A percentile compares a stretch with the other conserved stretches of the same genome.
Evolutionary conservation across 345 rosid genomes (phyloP).

Genomic region (Citrus inodora): DNA sequence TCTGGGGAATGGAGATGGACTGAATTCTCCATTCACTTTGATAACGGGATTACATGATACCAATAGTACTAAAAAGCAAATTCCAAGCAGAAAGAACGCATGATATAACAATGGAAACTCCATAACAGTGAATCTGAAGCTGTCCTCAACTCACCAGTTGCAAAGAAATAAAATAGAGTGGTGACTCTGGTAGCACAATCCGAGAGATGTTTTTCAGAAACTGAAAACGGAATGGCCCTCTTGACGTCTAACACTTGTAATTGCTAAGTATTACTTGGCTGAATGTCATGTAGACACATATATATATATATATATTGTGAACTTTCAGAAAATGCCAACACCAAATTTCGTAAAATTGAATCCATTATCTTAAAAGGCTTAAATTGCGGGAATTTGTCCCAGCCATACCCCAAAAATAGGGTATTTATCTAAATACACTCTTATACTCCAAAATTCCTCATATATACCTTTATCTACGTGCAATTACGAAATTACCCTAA

Average conservation of each 20-base stretch:
- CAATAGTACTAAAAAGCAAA: conserved; percentile 13
- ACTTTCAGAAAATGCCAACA: background rate
- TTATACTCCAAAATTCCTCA: too few relatives aligned
- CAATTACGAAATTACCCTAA: too few relatives aligned
- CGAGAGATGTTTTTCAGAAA: background rate
- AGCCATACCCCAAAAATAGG: too few relatives aligned
- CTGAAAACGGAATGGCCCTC: background rate
- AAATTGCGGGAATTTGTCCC: too few relatives aligned
- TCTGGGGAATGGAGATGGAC: conserved; percentile 32
- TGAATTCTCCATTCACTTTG: background rate
- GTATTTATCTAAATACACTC: too few relatives aligned
- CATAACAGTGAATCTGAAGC: conserved; percentile 8
- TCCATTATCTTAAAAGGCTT: background rate
- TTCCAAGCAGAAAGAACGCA: conserved; percentile 6
- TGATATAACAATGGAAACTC: conserved; percentile 9
- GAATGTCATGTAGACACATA: background rate
- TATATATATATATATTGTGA: background rate
- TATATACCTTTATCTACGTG: fast-evolving
- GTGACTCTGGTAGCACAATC: background rate
- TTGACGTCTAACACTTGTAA: background rate
- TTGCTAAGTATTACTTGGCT: background rate
- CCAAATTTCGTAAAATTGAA: background rate
- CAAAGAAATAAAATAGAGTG: background rate
- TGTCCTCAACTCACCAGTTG: background rate
- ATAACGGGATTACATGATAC: conserved; percentile 13